A percentile compares a stretch with the other conserved stretches of the same genome.
phyloP scores from a whole-genome alignment of 148 eudicot genomes.

The Vaccinium darrowii region DNA sequence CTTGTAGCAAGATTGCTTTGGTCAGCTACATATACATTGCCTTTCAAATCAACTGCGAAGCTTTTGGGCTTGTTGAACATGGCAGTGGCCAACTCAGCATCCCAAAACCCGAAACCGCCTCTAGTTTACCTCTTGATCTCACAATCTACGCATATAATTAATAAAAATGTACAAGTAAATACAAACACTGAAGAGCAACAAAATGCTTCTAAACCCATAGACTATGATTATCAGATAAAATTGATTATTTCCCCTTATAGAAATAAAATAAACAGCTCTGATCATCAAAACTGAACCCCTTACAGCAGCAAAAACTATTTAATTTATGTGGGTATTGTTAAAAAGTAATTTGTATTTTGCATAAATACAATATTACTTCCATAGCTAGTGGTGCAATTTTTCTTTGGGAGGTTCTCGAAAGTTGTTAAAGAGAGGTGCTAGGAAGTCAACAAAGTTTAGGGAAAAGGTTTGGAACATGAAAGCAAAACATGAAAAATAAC shows the following conservation, averaged over 20 bases:
- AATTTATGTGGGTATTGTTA: not conserved
- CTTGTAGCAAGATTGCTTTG: slow-evolving; percentile 47
- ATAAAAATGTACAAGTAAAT: not conserved
- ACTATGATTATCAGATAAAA: not conserved
- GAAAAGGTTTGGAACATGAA: too few species aligned
- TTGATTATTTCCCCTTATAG: not conserved
- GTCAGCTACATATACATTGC: slow-evolving; percentile 74
- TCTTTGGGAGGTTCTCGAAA: too few species aligned
- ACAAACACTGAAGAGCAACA: not conserved
- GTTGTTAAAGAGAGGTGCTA: too few species aligned
- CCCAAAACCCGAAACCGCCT: slow-evolving; percentile 46
- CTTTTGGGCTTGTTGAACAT: slow-evolving; percentile 56
- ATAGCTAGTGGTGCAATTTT: too few species aligned
- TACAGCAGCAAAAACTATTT: not conserved
- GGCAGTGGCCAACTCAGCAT: slow-evolving; percentile 56
- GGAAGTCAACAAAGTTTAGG: too few species aligned
- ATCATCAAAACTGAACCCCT: not conserved
- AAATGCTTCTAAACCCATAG: not conserved
- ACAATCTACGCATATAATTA: slow-evolving; percentile 38
- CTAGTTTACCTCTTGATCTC: slow-evolving; percentile 44
- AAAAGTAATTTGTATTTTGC: too few species aligned
- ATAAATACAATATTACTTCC: too few species aligned
- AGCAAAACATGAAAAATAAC: too few species aligned
- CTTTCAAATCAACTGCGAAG: slow-evolving; percentile 67
- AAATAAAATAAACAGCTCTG: not conserved